Evolutionary conservation across 192 early-diverging fungal genomes (phyloP), one percentile per base, ranked within the genome.

Genomic region (Ambispora gerdemannii): DNA sequence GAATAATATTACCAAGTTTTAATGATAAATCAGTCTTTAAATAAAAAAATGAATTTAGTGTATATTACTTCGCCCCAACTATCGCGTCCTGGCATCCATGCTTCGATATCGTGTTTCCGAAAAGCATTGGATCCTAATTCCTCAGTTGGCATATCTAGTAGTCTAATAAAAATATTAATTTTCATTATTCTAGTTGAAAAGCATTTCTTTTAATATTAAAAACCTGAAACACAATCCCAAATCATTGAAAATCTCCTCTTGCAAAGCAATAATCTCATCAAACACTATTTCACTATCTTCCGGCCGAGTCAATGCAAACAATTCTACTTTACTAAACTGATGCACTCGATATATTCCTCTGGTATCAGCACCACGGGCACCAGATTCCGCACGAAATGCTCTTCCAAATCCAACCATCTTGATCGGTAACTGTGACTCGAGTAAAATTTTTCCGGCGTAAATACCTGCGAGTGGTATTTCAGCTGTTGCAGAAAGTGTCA

Each of bases 311-410:
- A 95, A 72, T 2, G 82, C 83, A 84, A 97, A 95, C 65, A 97
- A 78, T 70, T 97, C 95, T 0, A 97, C 91, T 72, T 97, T 97
- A 30, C 87, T 91, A 72, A 97, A 97, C 72, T 96, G 95, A 79
- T 97, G 94, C 22, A 97, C 87, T 2, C 95, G 83, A 78, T 96
- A 97, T 28, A 97, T 75, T 0, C 95, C 95, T 19, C 90, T 86
- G 35, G 88, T 87, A 60, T 97, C 94, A 43, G 84, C 83, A 0
- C 89, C 91, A n/a, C 93, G 84, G 0, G 93, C 85, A 0, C 92
- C 88, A 1, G 94, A 92, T 73, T 97, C 95, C 10, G 94, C 92
- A 28, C 95, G 86, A 76, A 95, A 96, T n/a, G 91, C 89, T 52
- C 89, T 84, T 30, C 94, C 90, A 28, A 93, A 84, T 1, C 90